These are phyloP conservation scores for Pestalotiopsis sp. DNA, from an alignment of 2,329 filamentous ascomycete species.

Conservation along the genomic window DNA sequence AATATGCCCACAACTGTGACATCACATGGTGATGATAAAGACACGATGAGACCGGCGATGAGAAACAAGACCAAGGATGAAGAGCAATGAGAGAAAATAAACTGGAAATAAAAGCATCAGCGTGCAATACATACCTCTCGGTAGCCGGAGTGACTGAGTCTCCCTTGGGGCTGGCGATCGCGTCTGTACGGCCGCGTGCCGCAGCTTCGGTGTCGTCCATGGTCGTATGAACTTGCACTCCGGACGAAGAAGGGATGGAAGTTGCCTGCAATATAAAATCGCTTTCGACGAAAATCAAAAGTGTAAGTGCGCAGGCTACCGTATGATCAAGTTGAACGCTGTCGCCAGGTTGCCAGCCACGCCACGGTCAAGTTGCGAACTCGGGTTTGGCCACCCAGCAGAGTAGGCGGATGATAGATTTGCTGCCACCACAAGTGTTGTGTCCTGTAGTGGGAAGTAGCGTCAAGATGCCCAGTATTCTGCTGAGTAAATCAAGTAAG, in stretches of 20 bases:
- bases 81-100: not conserved
- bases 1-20: not conserved
- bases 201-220: slow-evolving; percentile 5
- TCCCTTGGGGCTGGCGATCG: not conserved
- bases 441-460: too few species aligned
- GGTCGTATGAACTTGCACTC: not conserved
- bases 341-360: too few species aligned
- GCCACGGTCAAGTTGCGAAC: too few species aligned
- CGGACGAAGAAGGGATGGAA: too few species aligned
- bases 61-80: not conserved
- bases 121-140: slow-evolving; percentile 8
- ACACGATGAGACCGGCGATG: not conserved
- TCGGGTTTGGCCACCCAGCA: too few species aligned
- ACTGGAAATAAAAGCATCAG: not conserved
- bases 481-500: not conserved
- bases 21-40: not conserved
- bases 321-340: too few species aligned
- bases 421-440: too few species aligned
- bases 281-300: too few species aligned
- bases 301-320: too few species aligned
- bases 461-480: not conserved
- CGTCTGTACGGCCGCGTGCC: not conserved
- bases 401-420: too few species aligned
- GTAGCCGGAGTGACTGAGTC: slow-evolving; percentile 7
- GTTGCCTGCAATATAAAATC: too few species aligned